Evolutionary conservation across 2,329 filamentous ascomycete genomes (phyloP).

Genomic region (Septoria linicola): DNA sequence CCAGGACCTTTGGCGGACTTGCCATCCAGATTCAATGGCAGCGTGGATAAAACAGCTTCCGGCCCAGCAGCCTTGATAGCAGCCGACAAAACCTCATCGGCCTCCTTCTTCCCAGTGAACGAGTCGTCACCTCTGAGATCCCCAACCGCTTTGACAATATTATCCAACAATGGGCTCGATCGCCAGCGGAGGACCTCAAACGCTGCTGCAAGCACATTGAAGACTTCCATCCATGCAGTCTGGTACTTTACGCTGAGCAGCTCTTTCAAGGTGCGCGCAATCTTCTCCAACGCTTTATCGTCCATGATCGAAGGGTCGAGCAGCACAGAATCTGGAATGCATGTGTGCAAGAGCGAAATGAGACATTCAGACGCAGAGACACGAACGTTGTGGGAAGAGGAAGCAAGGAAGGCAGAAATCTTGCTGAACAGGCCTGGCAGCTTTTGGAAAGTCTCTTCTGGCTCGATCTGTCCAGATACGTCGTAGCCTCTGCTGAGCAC

Average conservation of each 20-base stretch:
- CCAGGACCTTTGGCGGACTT: constrained; percentile 75
- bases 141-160: constrained; percentile 75
- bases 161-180: constrained; percentile 72
- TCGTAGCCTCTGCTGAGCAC: constrained; percentile 93
- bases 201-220: constrained; percentile 81
- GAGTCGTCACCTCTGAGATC: constrained; percentile 84
- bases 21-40: constrained; percentile 76
- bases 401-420: constrained; percentile 78
- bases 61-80: constrained; percentile 90
- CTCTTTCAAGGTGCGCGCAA: constrained; percentile 70
- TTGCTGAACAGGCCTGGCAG: constrained; percentile 80
- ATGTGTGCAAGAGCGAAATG: constrained; percentile 88
- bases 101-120: constrained; percentile 91
- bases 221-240: constrained; percentile 90
- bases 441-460: constrained; percentile 88
- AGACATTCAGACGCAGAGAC: constrained; percentile 93
- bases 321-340: constrained; percentile 78
- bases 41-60: constrained; percentile 73
- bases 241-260: constrained; percentile 89
- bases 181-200: constrained; percentile 86
- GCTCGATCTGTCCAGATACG: constrained; percentile 82
- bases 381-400: constrained; percentile 86
- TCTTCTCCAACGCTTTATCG: constrained; percentile 80
- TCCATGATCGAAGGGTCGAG: constrained; percentile 89
- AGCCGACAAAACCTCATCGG: constrained; percentile 83